A percentile compares a stretch with the other conserved stretches of the same genome.
Evolutionary conservation across 2,329 filamentous ascomycete genomes (phyloP).

Genomic region (Aspergillus transmontanensis): DNA sequence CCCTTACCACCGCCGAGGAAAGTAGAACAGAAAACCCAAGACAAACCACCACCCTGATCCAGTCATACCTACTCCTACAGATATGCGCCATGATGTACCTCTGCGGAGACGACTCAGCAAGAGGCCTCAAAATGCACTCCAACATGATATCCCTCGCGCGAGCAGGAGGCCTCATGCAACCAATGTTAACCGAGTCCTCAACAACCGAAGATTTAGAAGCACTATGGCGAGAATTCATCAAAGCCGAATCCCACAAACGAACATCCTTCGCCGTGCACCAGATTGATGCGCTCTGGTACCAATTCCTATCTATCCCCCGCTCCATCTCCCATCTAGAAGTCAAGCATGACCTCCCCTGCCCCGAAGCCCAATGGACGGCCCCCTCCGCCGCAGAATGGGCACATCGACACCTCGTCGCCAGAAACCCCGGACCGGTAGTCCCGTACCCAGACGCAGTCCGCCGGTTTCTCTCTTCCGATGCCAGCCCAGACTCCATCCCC

Average conservation of each 20-base stretch:
- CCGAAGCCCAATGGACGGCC: slow-evolving; percentile 42
- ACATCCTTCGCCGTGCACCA: slow-evolving; percentile 49
- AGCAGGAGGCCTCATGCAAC: slow-evolving; percentile 39
- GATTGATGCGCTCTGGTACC: slow-evolving; percentile 49
- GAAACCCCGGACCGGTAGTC: slow-evolving; percentile 30
- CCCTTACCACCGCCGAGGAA: slow-evolving; percentile 27
- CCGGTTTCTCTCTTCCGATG: slow-evolving; percentile 37
- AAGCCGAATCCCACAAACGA: slow-evolving; percentile 45
- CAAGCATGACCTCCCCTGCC: slow-evolving; percentile 48
- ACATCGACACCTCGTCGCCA: slow-evolving; percentile 20
- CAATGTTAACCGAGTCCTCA: slow-evolving; percentile 18
- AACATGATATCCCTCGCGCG: slow-evolving; percentile 45
- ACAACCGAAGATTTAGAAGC: slow-evolving; percentile 38
- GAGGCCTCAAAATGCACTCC: slow-evolving; percentile 44
- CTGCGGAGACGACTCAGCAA: slow-evolving; percentile 38
- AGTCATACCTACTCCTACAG: slow-evolving; percentile 45
- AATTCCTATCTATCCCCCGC: slow-evolving; percentile 38
- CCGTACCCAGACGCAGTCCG: slow-evolving; percentile 44
- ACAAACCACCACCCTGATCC: slow-evolving; percentile 34
- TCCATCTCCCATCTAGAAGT: slow-evolving; percentile 44
- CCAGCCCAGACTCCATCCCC: slow-evolving; percentile 30
- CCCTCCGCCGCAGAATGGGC: slow-evolving; percentile 37
- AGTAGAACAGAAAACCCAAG: slow-evolving; percentile 11
- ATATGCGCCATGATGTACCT: slow-evolving; percentile 50
- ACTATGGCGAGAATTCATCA: slow-evolving; percentile 44